Conservation (phyloP, 352 stramenopile genomes). For the Aphanomyces cochlioides region DNA sequence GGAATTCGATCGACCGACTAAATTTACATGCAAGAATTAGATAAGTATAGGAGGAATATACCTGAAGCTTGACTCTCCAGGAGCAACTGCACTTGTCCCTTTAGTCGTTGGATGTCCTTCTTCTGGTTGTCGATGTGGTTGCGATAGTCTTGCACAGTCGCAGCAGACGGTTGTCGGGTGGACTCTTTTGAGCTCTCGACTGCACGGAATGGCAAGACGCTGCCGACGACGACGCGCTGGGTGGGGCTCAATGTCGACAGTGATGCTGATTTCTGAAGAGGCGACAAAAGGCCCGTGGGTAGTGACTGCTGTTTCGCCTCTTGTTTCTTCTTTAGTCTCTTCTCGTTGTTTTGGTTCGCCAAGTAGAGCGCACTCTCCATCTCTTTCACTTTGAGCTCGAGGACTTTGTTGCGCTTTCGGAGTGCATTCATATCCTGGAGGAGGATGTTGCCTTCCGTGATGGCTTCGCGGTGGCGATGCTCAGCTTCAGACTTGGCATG, state of each 20-base stretch:
- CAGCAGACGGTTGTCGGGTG: constrained; percentile 18
- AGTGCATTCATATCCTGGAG: constrained; percentile 80
- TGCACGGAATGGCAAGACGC: constrained; percentile 47
- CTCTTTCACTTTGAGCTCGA: constrained; percentile 62
- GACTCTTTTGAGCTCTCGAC: constrained; percentile 37
- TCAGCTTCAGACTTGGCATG: constrained; percentile 66
- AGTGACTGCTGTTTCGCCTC: background rate
- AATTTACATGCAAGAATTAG: too few species aligned
- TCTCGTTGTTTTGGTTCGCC: constrained; percentile 1
- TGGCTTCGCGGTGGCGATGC: constrained; percentile 60
- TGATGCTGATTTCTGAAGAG: constrained; percentile 32
- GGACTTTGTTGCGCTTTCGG: constrained; percentile 66
- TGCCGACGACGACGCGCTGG: constrained; percentile 31
- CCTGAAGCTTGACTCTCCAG: constrained; percentile 30
- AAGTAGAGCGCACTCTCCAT: constrained; percentile 40
- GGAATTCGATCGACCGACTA: too few species aligned
- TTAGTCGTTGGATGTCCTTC: constrained; percentile 62
- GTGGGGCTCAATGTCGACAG: constrained; percentile 16
- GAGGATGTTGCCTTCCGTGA: constrained; percentile 71
- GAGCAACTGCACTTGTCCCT: constrained; percentile 61
- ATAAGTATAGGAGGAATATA: too few species aligned
- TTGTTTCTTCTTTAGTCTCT: background rate
- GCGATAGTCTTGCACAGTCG: constrained; percentile 42
- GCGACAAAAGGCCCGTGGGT: constrained; percentile 31
- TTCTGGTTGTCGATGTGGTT: constrained; percentile 53